Evolutionary conservation across 2,329 filamentous ascomycete genomes (phyloP).

Genomic region (Tolypocladium nubicola): DNA sequence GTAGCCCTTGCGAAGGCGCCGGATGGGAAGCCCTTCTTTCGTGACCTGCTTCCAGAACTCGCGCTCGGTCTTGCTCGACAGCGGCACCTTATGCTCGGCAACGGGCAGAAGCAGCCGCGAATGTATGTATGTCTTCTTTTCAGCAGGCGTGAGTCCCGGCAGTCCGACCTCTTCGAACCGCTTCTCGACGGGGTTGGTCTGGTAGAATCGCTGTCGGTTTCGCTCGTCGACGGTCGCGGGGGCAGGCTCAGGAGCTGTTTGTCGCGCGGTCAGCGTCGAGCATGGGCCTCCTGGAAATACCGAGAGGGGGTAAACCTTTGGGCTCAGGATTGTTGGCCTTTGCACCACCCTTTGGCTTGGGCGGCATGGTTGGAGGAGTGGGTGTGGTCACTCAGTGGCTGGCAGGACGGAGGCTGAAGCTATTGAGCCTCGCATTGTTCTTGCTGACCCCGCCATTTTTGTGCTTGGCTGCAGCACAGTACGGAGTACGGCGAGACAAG

Average conservation of each 20-base stretch:
- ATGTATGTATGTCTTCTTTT: constrained; percentile 38
- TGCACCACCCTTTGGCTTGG: constrained; percentile 11
- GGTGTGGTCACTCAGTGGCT: neutral
- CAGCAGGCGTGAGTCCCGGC: constrained; percentile 32
- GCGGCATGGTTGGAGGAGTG: constrained; percentile 10
- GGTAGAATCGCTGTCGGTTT: constrained; percentile 34
- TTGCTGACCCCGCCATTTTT: constrained; percentile 2
- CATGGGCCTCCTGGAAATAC: no score
- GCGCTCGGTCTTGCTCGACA: constrained; percentile 38
- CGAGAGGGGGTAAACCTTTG: constrained; percentile 10
- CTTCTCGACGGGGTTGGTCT: constrained; percentile 38
- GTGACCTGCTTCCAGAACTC: constrained; percentile 48
- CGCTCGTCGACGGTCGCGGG: constrained; percentile 38
- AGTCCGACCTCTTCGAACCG: constrained; percentile 33
- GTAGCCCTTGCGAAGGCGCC: constrained; percentile 28
- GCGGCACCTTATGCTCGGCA: constrained; percentile 20
- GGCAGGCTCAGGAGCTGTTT: constrained; percentile 18
- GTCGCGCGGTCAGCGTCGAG: neutral
- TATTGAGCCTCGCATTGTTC: constrained; percentile 4
- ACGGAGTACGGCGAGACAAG: neutral
- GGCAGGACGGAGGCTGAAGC: neutral
- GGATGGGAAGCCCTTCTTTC: constrained; percentile 40
- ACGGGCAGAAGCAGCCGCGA: constrained; percentile 33
- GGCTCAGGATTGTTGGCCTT: constrained; percentile 10
- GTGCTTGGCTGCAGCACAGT: neutral